Base-by-base conservation (phyloP, 192 early-diverging fungal genomes). In the Mortierella claussenii region DNA sequence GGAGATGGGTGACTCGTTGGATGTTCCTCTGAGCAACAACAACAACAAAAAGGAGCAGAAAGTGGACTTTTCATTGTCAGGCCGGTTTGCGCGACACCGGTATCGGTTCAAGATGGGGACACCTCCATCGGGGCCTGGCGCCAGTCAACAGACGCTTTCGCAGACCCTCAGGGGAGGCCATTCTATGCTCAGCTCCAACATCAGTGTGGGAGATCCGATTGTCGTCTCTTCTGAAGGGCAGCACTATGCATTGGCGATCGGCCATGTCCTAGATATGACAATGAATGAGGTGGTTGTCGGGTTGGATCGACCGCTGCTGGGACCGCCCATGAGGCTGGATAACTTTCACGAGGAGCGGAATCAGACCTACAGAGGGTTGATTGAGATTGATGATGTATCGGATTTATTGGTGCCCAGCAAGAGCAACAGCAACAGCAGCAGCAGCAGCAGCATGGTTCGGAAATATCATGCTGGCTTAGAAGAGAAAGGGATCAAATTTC, bases 201-300 rank as follows among this genome's bases (percentile, higher is more conserved):
- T 93, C 30, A 54, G 65, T 24, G 82, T 88, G 0, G 93, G 92
- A 12, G 96, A 98, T 55, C 88, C 89, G 0, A 83, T 98, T 23
- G 87, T 95, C 0, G 80, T 98, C 9, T 97, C 96, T 0, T 89
- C 87, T 7, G 90, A 92, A 52, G 60, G 69, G 5, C 89, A 88
- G 0, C 90, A 94, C 43, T 89, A 88, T 60, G 90, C 91, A 7
- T 52, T 98, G 5, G 90, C 89, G 0, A 85, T 91, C 20, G 96
- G 96, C 1, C 93, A 87, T 60, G 84, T 97, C 5, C 61, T 71
- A 9, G 85, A 87, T 1, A 37, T 93, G 8, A 68, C 81, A 21
- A 55, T 70, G 27, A 78, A 60, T 23, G 65, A 69, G 21, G 69
- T 95, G 1, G 83, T 74, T 1, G 68, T 96, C 7, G 68, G 82